Percentiles rank a stretch among this genome's conserved stretches.
Conservation (phyloP, 345 rosid genomes). For the Eucalyptus globulus region DNA sequence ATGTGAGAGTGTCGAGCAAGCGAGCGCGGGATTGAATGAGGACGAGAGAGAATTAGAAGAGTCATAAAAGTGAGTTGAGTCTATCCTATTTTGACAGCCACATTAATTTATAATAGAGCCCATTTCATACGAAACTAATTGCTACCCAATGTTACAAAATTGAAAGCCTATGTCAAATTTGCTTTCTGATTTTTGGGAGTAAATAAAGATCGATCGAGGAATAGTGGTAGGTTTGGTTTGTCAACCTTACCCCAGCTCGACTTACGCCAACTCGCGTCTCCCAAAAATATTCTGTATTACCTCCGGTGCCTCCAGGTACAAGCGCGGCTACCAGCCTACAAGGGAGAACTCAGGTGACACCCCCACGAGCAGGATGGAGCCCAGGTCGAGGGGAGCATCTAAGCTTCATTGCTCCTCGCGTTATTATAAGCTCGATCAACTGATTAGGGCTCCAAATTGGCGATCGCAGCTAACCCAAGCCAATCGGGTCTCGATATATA, state of each 20-base stretch:
- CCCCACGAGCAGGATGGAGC: slow-evolving; percentile 6
- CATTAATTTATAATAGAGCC: not conserved
- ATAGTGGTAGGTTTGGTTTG: not conserved
- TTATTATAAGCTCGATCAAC: not conserved
- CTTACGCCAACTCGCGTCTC: not conserved
- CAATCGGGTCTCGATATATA: not conserved
- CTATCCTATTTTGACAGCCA: not conserved
- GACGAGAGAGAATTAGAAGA: not conserved
- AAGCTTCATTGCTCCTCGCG: not conserved
- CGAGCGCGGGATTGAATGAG: rapidly evolving
- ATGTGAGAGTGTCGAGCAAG: rapidly evolving
- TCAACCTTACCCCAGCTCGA: not conserved
- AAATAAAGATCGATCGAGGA: not conserved
- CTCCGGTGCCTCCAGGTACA: slow-evolving; percentile 80
- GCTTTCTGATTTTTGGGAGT: not conserved
- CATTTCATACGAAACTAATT: not conserved
- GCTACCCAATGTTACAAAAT: not conserved
- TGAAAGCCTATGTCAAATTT: not conserved
- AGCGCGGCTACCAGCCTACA: slow-evolving; percentile 31
- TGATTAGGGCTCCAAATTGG: not conserved
- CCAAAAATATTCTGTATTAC: slow-evolving; percentile 22
- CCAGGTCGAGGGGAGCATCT: slow-evolving; percentile 6
- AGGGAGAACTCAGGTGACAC: slow-evolving; percentile 37
- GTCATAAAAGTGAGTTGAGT: not conserved
- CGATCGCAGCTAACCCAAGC: not conserved